phyloP scores from a whole-genome alignment of 2,329 filamentous ascomycete genomes.

The Annulohypoxylon truncatum region DNA sequence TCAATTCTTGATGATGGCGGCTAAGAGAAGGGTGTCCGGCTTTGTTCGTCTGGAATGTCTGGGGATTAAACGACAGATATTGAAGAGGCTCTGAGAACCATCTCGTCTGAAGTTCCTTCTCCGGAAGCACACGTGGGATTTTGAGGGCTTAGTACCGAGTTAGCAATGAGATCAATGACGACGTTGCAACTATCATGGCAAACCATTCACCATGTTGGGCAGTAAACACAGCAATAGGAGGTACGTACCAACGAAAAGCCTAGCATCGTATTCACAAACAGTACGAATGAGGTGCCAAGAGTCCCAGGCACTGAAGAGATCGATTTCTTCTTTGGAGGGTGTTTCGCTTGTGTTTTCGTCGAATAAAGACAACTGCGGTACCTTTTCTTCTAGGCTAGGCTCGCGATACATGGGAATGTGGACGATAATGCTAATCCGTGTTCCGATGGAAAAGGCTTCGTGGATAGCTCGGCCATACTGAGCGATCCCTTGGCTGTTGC shows the following conservation, averaged over 20 bases:
- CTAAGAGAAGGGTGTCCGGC: slow-evolving; percentile 71
- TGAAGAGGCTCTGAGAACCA: slow-evolving; percentile 78
- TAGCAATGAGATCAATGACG: slow-evolving; percentile 11
- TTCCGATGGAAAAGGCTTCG: slow-evolving; percentile 79
- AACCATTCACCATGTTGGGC: not conserved
- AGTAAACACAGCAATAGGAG: slow-evolving; percentile 6
- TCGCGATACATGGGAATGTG: slow-evolving; percentile 87
- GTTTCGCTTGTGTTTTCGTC: slow-evolving; percentile 50
- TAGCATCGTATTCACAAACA: slow-evolving; percentile 84
- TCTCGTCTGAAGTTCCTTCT: slow-evolving; percentile 69
- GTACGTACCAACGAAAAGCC: slow-evolving; percentile 84
- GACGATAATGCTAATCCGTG: slow-evolving; percentile 82
- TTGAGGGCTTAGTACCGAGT: slow-evolving; percentile 60
- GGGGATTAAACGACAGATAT: slow-evolving; percentile 66
- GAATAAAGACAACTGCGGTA: slow-evolving; percentile 63
- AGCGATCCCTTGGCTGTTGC: slow-evolving; percentile 64
- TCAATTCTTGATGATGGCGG: slow-evolving; percentile 69
- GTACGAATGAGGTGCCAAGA: slow-evolving; percentile 90
- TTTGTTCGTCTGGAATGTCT: slow-evolving; percentile 70
- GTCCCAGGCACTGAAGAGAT: slow-evolving; percentile 88
- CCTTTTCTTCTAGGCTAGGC: slow-evolving; percentile 66
- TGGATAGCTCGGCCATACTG: slow-evolving; percentile 88
- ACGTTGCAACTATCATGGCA: not conserved
- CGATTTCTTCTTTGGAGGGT: slow-evolving; percentile 62
- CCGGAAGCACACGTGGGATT: slow-evolving; percentile 68